Evolutionary conservation across 495 filamentous ascomycete genomes (phyloP).

Genomic region (Aspergillus mulundensis): DNA sequence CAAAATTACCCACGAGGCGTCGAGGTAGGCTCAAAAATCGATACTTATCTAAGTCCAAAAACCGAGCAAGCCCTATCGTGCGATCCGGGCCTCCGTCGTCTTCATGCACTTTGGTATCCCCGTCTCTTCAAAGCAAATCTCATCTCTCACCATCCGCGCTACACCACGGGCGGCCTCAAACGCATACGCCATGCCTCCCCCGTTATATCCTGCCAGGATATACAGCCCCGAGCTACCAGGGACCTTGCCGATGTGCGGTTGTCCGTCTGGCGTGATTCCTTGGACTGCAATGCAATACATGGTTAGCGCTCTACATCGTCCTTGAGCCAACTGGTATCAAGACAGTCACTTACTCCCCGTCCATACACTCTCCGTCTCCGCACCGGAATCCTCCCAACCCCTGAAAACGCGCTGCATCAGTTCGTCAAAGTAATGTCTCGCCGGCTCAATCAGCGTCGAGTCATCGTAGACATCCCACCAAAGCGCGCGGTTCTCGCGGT

Average conservation of each 20-base stretch:
- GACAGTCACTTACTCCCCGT: too few species aligned
- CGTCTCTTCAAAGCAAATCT: background rate
- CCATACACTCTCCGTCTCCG: slow-evolving; percentile 21
- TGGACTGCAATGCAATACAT: slow-evolving; percentile 33
- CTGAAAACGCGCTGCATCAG: slow-evolving; percentile 46
- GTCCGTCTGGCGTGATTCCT: slow-evolving; percentile 39
- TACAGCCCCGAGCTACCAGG: slow-evolving; percentile 39
- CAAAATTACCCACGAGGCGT: too few species aligned
- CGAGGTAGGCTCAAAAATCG: too few species aligned
- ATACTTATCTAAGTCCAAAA: too few species aligned
- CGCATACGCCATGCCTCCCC: slow-evolving; percentile 52
- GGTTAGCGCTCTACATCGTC: slow-evolving; percentile 1
- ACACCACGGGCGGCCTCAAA: slow-evolving; percentile 40
- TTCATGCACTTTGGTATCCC: too few species aligned
- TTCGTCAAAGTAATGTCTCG: slow-evolving; percentile 51
- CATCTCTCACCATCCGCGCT: slow-evolving; percentile 41
- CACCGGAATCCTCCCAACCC: slow-evolving; percentile 43
- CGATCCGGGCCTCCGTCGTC: too few species aligned
- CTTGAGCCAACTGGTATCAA: too few species aligned
- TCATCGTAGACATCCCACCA: slow-evolving; percentile 54
- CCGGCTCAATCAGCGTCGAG: slow-evolving; percentile 53
- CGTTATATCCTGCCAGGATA: slow-evolving; percentile 51
- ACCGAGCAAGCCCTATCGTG: too few species aligned
- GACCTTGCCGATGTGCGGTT: slow-evolving; percentile 47
- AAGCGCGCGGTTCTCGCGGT: slow-evolving; percentile 51